Conservation (phyloP, 192 early-diverging fungal species). For the Entrophospora sp. region DNA sequence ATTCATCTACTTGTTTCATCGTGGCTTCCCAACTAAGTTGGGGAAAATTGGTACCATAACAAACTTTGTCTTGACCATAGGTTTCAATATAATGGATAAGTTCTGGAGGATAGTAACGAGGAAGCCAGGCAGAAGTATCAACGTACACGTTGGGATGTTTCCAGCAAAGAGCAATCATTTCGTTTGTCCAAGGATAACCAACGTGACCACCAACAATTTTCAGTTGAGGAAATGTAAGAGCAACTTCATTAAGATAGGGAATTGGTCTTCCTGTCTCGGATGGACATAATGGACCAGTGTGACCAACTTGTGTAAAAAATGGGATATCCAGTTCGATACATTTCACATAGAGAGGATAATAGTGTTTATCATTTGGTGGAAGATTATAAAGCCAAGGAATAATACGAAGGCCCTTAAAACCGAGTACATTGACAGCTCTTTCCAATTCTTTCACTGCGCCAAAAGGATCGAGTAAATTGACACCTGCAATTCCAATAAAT, state of each 20-base stretch:
- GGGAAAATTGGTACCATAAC: constrained; percentile 9
- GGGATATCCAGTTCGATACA: constrained; percentile 10
- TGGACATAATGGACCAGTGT: constrained; percentile 6
- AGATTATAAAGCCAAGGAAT: neutral
- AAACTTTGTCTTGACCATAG: constrained; percentile 3
- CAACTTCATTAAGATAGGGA: constrained; percentile 7
- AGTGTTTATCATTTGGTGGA: constrained; percentile 6
- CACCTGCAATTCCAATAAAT: too few species aligned
- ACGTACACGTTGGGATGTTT: constrained; percentile 2
- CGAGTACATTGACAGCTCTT: constrained; percentile 2
- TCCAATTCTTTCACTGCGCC: constrained; percentile 9
- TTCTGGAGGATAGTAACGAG: constrained; percentile 5
- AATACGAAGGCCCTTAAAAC: constrained; percentile 7
- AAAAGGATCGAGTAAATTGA: constrained; percentile 3
- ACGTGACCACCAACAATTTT: constrained; percentile 2
- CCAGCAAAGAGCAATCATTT: constrained; percentile 1
- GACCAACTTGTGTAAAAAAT: neutral
- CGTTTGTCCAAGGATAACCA: constrained; percentile 7
- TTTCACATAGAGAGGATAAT: constrained; percentile 6
- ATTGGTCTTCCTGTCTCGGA: constrained; percentile 4
- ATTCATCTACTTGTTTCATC: constrained; percentile 7
- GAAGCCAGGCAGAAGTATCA: constrained; percentile 9
- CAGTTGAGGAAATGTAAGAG: neutral
- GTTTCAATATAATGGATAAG: constrained; percentile 2
- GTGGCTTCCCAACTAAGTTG: constrained; percentile 7